Base-by-base conservation (phyloP, 2,329 filamentous ascomycete genomes). In the Dothideomycetes sp. region DNA sequence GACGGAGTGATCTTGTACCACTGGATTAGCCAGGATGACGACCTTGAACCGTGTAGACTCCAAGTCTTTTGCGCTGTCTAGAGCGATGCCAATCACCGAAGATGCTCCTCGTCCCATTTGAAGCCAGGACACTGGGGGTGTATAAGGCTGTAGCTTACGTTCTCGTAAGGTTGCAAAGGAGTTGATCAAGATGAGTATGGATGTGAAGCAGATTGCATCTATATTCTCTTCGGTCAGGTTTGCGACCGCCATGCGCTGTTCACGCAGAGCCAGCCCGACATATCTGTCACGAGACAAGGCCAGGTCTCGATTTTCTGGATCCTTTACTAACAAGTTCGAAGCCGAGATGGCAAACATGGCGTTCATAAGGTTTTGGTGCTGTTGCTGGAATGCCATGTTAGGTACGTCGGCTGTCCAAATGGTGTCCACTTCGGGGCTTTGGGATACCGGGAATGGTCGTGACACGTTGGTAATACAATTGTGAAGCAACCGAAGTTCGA, bases 51-150 rank as follows among this genome's bases (percentile, higher is more conserved):
- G 27, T 6, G 27, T 15, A 0, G 44, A 18, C 42, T 51, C 17
- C 48, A 50, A 33, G 47, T 42, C 22, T 51, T 51, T 18, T 44
- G 45, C 19, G 49, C 48, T 19, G 36, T 47, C 38, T 46, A 49
- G 8, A 47, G 49, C 18, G 46, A 41, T 15, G 48, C 48, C 31
- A n/a, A 56, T 49, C 22, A 59, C 50, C 4, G 51, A 50, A 13
- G 46, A 50, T 13, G 51, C 48, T 9, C 54, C 53, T 32, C 47
- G 44, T 4, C 53, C 52, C 33, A 59, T 48, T n/a, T 52, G 51
- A 9, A 60, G 41, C 57, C 56, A 59, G 25, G 58, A 51, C 7
- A 54, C 48, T 3, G 57, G 57, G 9, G 55, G 55, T 1, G 45
- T 44, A 41, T 59, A 60, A 9, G 48, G 52, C 12, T 47, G 44